phyloP scores from a whole-genome alignment of 257 asterid species.

The Linaria vulgaris region DNA sequence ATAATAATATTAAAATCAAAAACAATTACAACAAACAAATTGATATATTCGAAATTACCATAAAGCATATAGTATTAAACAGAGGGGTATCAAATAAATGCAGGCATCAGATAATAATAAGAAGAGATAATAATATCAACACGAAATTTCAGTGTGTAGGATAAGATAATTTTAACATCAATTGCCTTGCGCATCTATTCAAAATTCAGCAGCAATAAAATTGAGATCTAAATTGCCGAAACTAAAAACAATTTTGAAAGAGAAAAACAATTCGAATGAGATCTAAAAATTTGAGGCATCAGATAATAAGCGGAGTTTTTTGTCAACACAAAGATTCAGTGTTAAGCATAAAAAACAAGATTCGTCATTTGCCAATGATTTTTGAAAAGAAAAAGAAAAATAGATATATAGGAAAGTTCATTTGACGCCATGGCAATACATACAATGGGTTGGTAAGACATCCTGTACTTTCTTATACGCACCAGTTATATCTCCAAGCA shows the following conservation, averaged over 20 bases:
- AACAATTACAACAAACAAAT: neutral
- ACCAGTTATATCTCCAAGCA: conserved; percentile 68
- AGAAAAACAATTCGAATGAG: too few relatives aligned
- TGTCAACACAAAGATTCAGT: conserved; percentile 59
- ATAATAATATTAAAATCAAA: neutral
- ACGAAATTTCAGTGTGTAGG: conserved; percentile 38
- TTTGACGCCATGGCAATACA: conserved; percentile 74
- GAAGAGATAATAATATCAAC: conserved; percentile 36
- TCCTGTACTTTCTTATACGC: conserved; percentile 49
- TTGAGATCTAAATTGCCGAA: too few relatives aligned
- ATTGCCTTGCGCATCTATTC: conserved; percentile 1
- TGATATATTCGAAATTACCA: too few relatives aligned
- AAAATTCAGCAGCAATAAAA: neutral
- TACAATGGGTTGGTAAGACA: conserved; percentile 89
- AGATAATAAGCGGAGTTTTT: conserved; percentile 75
- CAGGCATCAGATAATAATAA: conserved; percentile 36
- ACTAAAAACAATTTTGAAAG: too few relatives aligned
- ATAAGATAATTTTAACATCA: conserved; percentile 27
- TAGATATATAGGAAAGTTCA: conserved; percentile 51
- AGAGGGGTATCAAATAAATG: neutral
- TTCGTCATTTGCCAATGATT: conserved; percentile 51
- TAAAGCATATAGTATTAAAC: neutral
- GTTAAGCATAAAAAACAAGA: conserved; percentile 54
- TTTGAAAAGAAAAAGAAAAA: neutral
- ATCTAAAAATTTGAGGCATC: too few relatives aligned